phyloP scores from a whole-genome alignment of 164 flowering plant species.

The Sedum album region DNA sequence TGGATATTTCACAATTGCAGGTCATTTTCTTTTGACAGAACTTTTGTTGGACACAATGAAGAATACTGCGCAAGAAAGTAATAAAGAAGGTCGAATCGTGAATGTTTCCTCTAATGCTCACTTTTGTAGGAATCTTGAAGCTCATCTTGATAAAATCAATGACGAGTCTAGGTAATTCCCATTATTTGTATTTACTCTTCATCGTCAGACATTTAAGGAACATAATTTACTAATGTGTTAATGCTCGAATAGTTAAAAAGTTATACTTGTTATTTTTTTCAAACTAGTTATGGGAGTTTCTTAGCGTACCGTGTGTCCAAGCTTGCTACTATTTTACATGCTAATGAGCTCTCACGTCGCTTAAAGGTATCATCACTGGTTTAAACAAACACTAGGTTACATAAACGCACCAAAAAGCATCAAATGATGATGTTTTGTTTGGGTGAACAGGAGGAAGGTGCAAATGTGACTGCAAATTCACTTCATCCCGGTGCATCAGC shows the following conservation, averaged over 20 bases:
- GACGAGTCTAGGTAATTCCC: neutral
- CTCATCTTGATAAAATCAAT: neutral
- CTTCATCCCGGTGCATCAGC: neutral
- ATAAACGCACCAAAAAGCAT: neutral
- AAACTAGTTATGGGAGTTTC: neutral
- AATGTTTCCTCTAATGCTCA: slow-evolving; percentile 6
- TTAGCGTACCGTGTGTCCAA: neutral
- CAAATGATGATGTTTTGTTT: neutral
- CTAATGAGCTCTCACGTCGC: neutral
- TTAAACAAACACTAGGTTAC: no score
- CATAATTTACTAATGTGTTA: no score
- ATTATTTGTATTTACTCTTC: no score
- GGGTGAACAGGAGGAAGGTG: neutral
- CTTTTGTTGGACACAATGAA: slow-evolving; percentile 1
- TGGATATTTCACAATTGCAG: neutral
- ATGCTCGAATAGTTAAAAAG: no score
- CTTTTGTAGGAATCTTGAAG: neutral
- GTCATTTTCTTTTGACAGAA: slow-evolving; percentile 5
- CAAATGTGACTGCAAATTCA: neutral
- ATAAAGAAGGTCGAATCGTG: slow-evolving; percentile 7
- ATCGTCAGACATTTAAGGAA: no score
- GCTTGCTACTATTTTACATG: neutral
- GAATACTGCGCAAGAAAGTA: neutral
- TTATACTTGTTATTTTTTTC: no score
- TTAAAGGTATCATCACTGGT: neutral